Evolutionary conservation across 2,329 filamentous ascomycete species (phyloP), one percentile per base, ranked within the genome.

Genomic region (Penicillium concentricum): DNA sequence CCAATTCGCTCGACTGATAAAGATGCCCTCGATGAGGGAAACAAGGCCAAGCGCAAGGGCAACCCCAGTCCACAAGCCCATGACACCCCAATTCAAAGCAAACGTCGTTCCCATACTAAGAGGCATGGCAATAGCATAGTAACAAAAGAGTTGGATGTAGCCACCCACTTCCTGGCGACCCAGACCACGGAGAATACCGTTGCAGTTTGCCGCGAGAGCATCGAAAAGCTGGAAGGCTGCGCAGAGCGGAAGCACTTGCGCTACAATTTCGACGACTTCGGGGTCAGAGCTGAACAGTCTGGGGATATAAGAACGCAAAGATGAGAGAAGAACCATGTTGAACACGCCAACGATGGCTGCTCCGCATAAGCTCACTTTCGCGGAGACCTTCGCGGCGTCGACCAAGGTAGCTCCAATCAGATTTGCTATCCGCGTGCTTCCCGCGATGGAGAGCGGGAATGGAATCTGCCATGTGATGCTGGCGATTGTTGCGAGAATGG

Each of bases 151-250:
- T 68, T 94, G 95, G 8, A 92, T 87, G 66, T 93, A 96, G 0
- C 93, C 92, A 13, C 93, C 93, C 55, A 97, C 87, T 61, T 91
- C 87, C 74, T 97, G 93, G 56, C 90, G 85, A 3, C 94, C 94
- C 16, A 97, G 84, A 13, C 93, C 93, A 41, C 94, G 84, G 28
- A 97, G 81, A 38, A 97, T 81, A 28, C 92, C 93, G 68, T 94
- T 92, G 56, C 90, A 91, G 38, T 88, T 88, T 3, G 89, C 84
- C 0, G 90, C 86, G 18, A 96, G 73, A 1, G 89, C 87, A 73
- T 99, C 93, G 66, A 95, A 92, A 24, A 96, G 82, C 72, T 97
- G 92, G 81, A 97, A 95, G 1, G 91, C 83, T 0, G 92, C 92
- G 58, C 90, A 91, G 3, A 97, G 77, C 0, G 92, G 92, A 35